Evolutionary conservation across 2,329 filamentous ascomycete genomes (phyloP).

Genomic region (Periconia macrospinosa): DNA sequence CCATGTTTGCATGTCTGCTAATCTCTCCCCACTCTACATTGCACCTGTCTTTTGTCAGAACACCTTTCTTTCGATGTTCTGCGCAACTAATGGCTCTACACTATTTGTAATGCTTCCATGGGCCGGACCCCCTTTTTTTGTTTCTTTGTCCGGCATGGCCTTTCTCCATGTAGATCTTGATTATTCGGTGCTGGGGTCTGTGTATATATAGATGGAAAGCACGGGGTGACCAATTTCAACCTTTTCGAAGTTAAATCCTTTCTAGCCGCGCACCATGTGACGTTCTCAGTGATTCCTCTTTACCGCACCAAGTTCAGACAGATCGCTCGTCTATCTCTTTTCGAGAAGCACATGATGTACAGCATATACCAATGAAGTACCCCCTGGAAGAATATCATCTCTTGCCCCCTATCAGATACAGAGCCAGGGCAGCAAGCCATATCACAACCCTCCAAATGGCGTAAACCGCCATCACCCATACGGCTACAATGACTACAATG

Average conservation of each 20-base stretch:
- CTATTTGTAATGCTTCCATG: slow-evolving; percentile 1
- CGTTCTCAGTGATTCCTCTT: too few relatives aligned
- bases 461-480: slow-evolving; percentile 18
- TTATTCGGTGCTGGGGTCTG: background rate
- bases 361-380: too few relatives aligned
- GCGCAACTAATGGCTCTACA: slow-evolving; percentile 1
- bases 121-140: background rate
- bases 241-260: too few relatives aligned
- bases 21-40: background rate
- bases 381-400: too few relatives aligned
- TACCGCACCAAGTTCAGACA: too few relatives aligned
- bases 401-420: too few relatives aligned
- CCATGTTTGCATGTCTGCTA: background rate
- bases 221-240: too few relatives aligned
- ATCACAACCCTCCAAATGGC: slow-evolving; percentile 15
- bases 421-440: slow-evolving; percentile 18
- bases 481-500: slow-evolving; percentile 52
- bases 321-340: too few relatives aligned
- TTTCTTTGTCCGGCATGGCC: background rate
- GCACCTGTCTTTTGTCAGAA: slow-evolving; percentile 9
- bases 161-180: background rate
- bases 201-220: background rate
- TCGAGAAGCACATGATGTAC: too few relatives aligned
- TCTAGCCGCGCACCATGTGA: too few relatives aligned
- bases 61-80: background rate